Percentiles rank a stretch among this genome's conserved stretches.
phyloP scores from a whole-genome alignment of 2,329 filamentous ascomycete species.

The Xylaria sp. region DNA sequence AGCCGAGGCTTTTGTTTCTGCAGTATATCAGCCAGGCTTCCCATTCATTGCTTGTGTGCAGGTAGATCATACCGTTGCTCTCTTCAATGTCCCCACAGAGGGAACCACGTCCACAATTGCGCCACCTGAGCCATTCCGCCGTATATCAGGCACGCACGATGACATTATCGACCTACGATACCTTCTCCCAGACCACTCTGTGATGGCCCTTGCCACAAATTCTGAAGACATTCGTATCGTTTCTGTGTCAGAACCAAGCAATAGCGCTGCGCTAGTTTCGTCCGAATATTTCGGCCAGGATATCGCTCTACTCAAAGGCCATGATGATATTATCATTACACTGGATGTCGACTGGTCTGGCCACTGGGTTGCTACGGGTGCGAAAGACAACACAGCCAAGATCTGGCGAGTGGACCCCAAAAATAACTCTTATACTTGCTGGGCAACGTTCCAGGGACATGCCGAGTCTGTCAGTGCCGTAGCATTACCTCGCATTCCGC shows the following conservation, averaged over 20 bases:
- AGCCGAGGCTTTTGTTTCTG: slow-evolving; percentile 75
- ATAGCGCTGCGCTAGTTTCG: slow-evolving; percentile 47
- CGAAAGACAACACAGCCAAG: slow-evolving; percentile 94
- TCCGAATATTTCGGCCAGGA: slow-evolving; percentile 87
- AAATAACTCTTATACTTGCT: slow-evolving; percentile 80
- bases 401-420: slow-evolving; percentile 87
- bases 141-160: slow-evolving; percentile 96
- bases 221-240: slow-evolving; percentile 92
- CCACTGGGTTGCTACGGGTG: slow-evolving; percentile 93
- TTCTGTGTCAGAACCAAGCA: slow-evolving; percentile 66
- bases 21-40: slow-evolving; percentile 72
- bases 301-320: slow-evolving; percentile 84
- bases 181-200: slow-evolving; percentile 79
- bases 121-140: slow-evolving; percentile 68
- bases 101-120: slow-evolving; percentile 50
- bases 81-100: slow-evolving; percentile 68
- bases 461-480: slow-evolving; percentile 94
- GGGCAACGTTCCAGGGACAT: slow-evolving; percentile 87
- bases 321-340: slow-evolving; percentile 95
- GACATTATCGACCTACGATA: slow-evolving; percentile 96
- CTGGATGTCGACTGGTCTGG: slow-evolving; percentile 97
- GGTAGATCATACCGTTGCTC: slow-evolving; percentile 85
- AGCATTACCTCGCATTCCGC: slow-evolving; percentile 77
- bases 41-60: slow-evolving; percentile 84
- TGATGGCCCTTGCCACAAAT: slow-evolving; percentile 93